A percentile compares a stretch with the other conserved stretches of the same genome.
phyloP scores from a whole-genome alignment of 148 eudicot species.

The Silene uniflora region DNA sequence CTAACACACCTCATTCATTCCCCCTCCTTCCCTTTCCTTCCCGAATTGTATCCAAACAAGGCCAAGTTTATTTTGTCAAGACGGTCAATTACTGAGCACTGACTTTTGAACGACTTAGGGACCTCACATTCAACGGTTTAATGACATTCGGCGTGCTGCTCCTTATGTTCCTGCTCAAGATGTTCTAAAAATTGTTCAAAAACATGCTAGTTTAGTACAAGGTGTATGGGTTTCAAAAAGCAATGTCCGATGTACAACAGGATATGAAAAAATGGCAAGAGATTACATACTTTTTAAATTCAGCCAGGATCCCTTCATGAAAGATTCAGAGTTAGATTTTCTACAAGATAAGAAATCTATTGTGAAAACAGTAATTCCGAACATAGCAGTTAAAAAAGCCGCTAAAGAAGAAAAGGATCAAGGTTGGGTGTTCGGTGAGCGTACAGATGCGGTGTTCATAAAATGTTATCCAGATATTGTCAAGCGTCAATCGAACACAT shows the following conservation, averaged over 20 bases:
- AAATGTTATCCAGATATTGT: conserved; percentile 49
- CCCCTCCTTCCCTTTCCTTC: no score
- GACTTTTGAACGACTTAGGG: conserved; percentile 38
- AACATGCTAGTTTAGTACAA: conserved; percentile 63
- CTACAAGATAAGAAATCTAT: conserved; percentile 25
- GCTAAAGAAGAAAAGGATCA: conserved; percentile 38
- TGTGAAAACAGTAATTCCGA: conserved; percentile 33
- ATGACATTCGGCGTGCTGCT: conserved; percentile 55
- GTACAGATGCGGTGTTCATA: conserved; percentile 48
- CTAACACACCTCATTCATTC: no score
- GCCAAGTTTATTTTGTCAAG: no score
- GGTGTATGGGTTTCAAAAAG: conserved; percentile 83
- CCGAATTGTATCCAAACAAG: no score
- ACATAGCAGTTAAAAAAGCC: conserved; percentile 58
- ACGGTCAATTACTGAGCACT: neutral
- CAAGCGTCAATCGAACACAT: conserved; percentile 39
- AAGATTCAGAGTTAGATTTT: conserved; percentile 27
- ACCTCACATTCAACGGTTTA: conserved; percentile 61
- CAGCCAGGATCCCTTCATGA: conserved; percentile 46
- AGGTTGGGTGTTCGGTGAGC: conserved; percentile 76
- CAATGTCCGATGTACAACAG: conserved; percentile 27
- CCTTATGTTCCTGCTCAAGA: conserved; percentile 52
- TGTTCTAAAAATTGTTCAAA: conserved; percentile 47
- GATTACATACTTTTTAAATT: conserved; percentile 54
- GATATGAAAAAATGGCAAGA: conserved; percentile 37